Base-by-base conservation (phyloP, 2,329 filamentous ascomycete genomes). In the Xylaria sp. region DNA sequence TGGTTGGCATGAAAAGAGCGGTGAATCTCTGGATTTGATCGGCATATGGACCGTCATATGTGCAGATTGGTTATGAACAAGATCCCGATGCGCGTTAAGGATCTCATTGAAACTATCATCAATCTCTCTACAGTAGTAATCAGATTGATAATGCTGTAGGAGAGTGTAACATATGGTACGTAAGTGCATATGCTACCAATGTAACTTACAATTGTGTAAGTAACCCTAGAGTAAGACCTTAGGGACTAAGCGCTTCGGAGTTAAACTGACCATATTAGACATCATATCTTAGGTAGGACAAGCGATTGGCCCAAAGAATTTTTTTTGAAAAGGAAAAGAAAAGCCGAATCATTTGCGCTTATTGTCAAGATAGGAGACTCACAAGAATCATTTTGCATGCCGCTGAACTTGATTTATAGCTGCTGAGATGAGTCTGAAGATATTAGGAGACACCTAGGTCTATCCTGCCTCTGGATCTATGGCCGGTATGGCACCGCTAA, bases 1-100 rank as follows among this genome's bases (percentile, higher is more conserved):
- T 32, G 18, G 39, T 41, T 50, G 34, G 8, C 18, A 46, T 25
- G 9, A 12, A 18, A 55, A 63, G 44, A 46, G 67, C 67, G 67
- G 63, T 66, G 67, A 66, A 44, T 10, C 18, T 41, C 23, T 12
- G 13, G 23, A 34, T 50, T 48, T 20, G 32, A 52, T 41, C 51
- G 46, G 34, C 18, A 32, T 23, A 23, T 10, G 12, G 5, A 48
- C 9, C 37, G 44, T 13, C 10, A 39, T 23, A 20, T 54, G 41
- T 13, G 44, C n/a, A 20, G 28, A 41, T 37, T 34, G n/a, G 10
- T 6, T 50, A 28, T 23, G 32, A 12, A 32, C 7, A 25, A 15
- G 28, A 56, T 58, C 13, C 52, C 52, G 37, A 54, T 59, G 28
- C 15, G 7, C 46, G 37, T 48, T 18, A 25, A 12, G 9, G 9